phyloP scores from a whole-genome alignment of 768 basidiomycete species.

The Leccinum subgranulosum region DNA sequence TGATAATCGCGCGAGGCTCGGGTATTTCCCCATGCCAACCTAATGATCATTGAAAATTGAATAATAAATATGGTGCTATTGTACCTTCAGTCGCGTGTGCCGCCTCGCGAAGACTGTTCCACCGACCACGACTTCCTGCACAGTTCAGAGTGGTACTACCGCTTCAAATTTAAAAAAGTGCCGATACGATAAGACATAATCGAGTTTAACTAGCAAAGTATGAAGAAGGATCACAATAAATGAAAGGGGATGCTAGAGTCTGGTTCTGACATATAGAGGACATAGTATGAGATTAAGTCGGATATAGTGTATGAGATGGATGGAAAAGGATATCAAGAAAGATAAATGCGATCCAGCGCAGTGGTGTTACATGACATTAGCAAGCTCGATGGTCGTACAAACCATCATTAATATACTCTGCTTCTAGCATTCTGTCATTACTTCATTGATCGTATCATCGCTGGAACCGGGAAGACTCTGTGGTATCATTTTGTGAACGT shows the following conservation, averaged over 20 bases:
- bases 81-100: too few relatives aligned
- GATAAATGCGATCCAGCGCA: constrained; percentile 15
- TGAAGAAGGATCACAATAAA: not conserved
- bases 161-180: not conserved
- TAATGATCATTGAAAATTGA: too few relatives aligned
- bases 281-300: constrained; percentile 14
- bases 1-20: not conserved
- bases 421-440: constrained; percentile 20
- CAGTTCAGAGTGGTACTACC: not conserved
- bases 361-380: not conserved
- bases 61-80: too few relatives aligned
- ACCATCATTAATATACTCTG: constrained; percentile 2
- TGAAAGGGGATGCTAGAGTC: not conserved
- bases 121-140: too few relatives aligned
- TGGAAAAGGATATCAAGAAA: not conserved
- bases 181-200: not conserved
- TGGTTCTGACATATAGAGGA: not conserved
- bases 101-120: too few relatives aligned
- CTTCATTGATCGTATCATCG: constrained; percentile 13
- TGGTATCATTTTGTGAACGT: constrained; percentile 6
- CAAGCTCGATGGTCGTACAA: constrained; percentile 3
- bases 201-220: not conserved
- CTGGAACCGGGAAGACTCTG: constrained; percentile 2
- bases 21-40: too few relatives aligned
- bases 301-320: constrained; percentile 12